Evolutionary conservation across 768 basidiomycete genomes (phyloP), one percentile per base, ranked within the genome.

Genomic region (Chiua virens): DNA sequence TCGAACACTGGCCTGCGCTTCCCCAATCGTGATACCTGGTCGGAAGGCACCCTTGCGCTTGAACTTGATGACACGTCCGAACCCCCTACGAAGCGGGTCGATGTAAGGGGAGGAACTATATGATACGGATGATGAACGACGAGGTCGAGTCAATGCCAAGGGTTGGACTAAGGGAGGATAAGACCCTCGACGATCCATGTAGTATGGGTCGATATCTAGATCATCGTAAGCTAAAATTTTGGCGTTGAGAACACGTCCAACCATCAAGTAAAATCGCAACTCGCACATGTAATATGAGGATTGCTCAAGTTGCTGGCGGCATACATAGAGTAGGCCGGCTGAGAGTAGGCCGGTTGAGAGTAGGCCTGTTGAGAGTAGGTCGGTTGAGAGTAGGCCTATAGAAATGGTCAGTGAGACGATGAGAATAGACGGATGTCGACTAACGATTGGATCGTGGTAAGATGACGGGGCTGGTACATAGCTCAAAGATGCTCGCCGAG

Each of bases 41-140:
- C 77, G 71, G 62, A 86, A 79, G 13, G 81, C 73, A 11, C 83
- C 85, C 72, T 85, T 88, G 64, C 83, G 80, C 69, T 85, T 87
- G 71, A 89, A 89, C 64, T 85, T 87, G 52, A 89, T 73, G 47
- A 80, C 71, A 36, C 76, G 69, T 23, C 78, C 72, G 57, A 75
- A 78, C 14, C 77, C 72, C 22, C 75, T 73, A 20, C 75, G 77
- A 62, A 76, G 80, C n/a, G 70, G 62, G 50, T 81, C 75, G 32
- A 60, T 35, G 56, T 70, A 71, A 9, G 71, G 59, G 30, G 70
- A 63, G 22, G 74, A 69, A 13, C 67, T 49, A 28, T 75, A 69
- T 25, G 78, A 73, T 43, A 78, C 47, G 30, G 69, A 71, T 61
- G 74, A 60, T 71, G 75, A 55, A 70, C 79, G 60, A 48, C 66